Evolutionary conservation across 441 rosid genomes (phyloP), one percentile per base, ranked within the genome.

Genomic region (Gossypium schwendimanii): DNA sequence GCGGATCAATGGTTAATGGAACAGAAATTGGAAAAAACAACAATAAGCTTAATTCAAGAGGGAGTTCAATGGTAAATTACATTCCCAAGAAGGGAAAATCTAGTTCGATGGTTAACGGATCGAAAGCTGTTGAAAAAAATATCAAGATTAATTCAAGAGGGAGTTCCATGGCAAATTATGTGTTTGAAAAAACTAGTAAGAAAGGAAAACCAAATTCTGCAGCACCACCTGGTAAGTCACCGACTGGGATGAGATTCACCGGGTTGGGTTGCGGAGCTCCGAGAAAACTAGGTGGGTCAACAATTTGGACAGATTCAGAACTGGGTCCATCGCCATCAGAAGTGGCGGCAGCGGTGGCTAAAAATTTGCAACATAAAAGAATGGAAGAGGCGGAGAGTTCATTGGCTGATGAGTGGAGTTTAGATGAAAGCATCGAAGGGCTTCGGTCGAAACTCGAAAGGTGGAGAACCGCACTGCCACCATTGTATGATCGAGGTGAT

Each of bases 281-380:
- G 50, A 76, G 64, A 77, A 75, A 69, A 72, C 69, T 4, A 68
- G 80, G 24, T 50, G 70, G 70, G n/a, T 8, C 21, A 4, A 44
- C 44, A 36, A 28, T 80, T 2, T 58, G 85, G 28, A 87, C 94
- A 0, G 88, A 86, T 63, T 92, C 94, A 0, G 96, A 94, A 21
- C 58, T 90, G 58, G 97, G 97, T 7, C 94, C 97, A 0, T 90
- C 97, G 0, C 88, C 97, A 1, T 92, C 97, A 10, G 97, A 90
- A 79, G 86, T 94, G 47, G 97, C 93, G 3, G 90, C 79, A 0
- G 81, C 63, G 0, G 63, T 84, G 55, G 88, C 88, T 0, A 87
- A 68, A 61, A 79, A 82, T 20, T 73, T 69, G 76, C 44, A 75
- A 3, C 18, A 28, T 11, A 52, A 66, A 55, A 73, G 55, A 4